Percentiles rank a stretch among this genome's conserved stretches.
Conservation (phyloP, 495 filamentous ascomycete species). For the Talaromyces adpressus region DNA sequence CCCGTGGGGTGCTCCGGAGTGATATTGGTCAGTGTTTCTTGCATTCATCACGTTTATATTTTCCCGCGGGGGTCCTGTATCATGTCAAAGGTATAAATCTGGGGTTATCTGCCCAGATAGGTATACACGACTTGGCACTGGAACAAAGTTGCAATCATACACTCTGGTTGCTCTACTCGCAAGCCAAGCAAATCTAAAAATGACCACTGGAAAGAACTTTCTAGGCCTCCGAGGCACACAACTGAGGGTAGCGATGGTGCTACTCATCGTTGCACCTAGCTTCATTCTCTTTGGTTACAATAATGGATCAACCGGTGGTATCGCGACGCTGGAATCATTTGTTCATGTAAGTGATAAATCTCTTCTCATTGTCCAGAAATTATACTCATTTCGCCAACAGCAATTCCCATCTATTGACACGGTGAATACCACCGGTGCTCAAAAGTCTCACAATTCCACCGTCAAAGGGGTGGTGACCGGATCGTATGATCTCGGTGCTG, state of each 20-base stretch:
- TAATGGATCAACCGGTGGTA: conserved; percentile 21
- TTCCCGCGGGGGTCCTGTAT: neutral
- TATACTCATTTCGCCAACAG: conserved; percentile 3
- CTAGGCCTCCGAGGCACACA: neutral
- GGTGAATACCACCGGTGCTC: conserved; percentile 19
- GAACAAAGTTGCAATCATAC: neutral
- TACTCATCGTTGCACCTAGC: conserved; percentile 30
- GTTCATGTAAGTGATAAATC: conserved; percentile 8
- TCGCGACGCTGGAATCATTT: conserved; percentile 23
- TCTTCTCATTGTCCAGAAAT: no score
- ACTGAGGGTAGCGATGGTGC: conserved; percentile 20
- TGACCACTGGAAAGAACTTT: neutral
- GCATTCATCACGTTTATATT: neutral
- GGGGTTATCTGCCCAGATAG: neutral
- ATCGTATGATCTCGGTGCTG: conserved; percentile 21
- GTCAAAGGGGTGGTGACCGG: conserved; percentile 25
- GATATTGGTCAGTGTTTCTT: neutral
- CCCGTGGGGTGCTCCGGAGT: neutral
- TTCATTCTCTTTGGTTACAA: conserved; percentile 32
- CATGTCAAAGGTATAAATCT: neutral
- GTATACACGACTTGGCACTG: neutral
- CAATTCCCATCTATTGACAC: conserved; percentile 42
- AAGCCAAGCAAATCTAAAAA: neutral
- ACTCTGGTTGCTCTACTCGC: neutral
- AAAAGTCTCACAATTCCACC: conserved; percentile 20